Evolutionary conservation across 495 filamentous ascomycete genomes (phyloP), one percentile per base, ranked within the genome.

Genomic region (Xylaria nigripes): DNA sequence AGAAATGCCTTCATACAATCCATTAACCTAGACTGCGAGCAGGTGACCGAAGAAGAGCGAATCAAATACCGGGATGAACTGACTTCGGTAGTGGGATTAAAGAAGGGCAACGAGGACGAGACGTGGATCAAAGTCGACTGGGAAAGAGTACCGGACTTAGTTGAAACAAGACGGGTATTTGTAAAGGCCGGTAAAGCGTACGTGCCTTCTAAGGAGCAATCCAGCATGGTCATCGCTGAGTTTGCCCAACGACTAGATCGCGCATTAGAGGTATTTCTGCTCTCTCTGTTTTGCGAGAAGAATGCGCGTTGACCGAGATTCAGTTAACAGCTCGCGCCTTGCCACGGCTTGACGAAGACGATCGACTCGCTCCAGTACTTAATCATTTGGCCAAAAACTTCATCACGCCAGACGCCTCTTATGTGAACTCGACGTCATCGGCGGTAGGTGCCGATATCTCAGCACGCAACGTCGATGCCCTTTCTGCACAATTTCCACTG

Each of bases 91-190:
- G 41, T 54, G 2, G 57, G 61, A 6, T 56, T 57, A 6, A 55
- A 38, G 57, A 79, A 80, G 64, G 68, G 78, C 21, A 69, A 76
- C 36, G 84, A 92, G 27, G 87, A 90, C 54, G 81, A 79, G 60
- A 78, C 74, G 6, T 99, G 89, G 84, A 95, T 87, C 72, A 97
- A 95, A 68, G 87, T 96, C 4, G 89, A 95, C 63, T 99, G 92
- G 89, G 86, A 88, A 68, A 80, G 81, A 7, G 94, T 97, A 13
- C 87, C 90, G 0, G 94, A 97, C 60, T 71, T 99, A 38, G 83
- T 99, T 3, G 91, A 96, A 70, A 61, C 72, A 42, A 79, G 94
- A 29, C 75, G 77, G 27, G 89, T 95, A 2, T 84, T 90, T 45
- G 45, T 99, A 50, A 86, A 76, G 57, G 81, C 67, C 23, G 94